Evolutionary conservation across 305 asterid genomes (phyloP).

Genomic region (Fraxinus paxiana): DNA sequence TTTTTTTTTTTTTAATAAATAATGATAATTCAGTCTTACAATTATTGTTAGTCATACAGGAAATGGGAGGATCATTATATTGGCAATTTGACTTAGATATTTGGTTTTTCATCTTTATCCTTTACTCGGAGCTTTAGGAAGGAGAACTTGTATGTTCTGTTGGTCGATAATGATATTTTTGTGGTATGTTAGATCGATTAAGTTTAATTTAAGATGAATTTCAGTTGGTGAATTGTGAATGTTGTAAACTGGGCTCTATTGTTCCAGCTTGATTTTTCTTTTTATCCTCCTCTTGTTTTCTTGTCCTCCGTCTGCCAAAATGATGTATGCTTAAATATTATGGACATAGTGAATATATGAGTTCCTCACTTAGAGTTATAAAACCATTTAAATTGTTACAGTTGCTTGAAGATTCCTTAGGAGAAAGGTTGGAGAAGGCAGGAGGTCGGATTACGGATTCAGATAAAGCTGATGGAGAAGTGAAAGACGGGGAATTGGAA

Average conservation of each 20-base stretch:
- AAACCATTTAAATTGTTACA: slow-evolving; percentile 36
- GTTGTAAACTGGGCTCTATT: background rate
- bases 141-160: background rate
- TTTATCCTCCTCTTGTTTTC: slow-evolving; percentile 1
- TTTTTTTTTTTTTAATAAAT: background rate
- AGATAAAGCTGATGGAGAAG: slow-evolving; percentile 77
- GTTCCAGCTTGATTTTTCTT: background rate
- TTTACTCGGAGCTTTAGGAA: slow-evolving; percentile 4
- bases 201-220: background rate
- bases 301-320: background rate
- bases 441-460: slow-evolving; percentile 56
- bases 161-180: background rate
- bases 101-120: slow-evolving; percentile 4
- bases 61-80: slow-evolving; percentile 13
- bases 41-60: background rate
- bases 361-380: slow-evolving; percentile 18
- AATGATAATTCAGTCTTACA: background rate
- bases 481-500: slow-evolving; percentile 70
- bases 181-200: slow-evolving; percentile 4
- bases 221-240: slow-evolving; percentile 7
- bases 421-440: slow-evolving; percentile 78
- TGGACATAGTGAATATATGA: slow-evolving; percentile 19
- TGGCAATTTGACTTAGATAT: slow-evolving; percentile 6
- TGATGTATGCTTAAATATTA: background rate
- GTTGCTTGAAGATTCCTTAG: slow-evolving; percentile 92